Percentiles rank a stretch among this genome's conserved stretches.
Evolutionary conservation across 2,329 filamentous ascomycete species (phyloP).

Genomic region (Penicillium sp.): DNA sequence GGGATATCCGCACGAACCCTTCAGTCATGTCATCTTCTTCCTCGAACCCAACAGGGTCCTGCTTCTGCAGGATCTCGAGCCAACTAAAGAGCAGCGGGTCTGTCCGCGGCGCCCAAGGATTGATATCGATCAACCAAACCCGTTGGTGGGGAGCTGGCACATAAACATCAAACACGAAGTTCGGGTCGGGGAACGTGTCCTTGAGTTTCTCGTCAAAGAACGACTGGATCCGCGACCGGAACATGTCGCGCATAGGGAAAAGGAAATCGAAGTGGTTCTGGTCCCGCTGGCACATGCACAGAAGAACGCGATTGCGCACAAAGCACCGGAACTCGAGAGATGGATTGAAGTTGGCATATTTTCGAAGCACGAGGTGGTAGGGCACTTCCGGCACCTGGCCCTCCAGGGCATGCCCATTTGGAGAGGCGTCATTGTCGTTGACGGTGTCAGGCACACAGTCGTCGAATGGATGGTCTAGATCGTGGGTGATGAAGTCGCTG

Average conservation of each 20-base stretch:
- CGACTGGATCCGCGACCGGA: conserved; percentile 66
- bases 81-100: conserved; percentile 88
- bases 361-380: conserved; percentile 79
- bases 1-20: conserved; percentile 37
- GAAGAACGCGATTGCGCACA: conserved; percentile 73
- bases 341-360: conserved; percentile 84
- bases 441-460: conserved; percentile 54
- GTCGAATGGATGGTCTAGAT: conserved; percentile 89
- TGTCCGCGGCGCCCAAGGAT: conserved; percentile 87
- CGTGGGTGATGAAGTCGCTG: conserved; percentile 90
- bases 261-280: conserved; percentile 88
- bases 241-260: conserved; percentile 60
- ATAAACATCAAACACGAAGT: conserved; percentile 90
- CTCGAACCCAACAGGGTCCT: conserved; percentile 42
- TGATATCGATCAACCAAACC: conserved; percentile 88
- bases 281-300: conserved; percentile 85
- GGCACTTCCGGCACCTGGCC: conserved; percentile 51
- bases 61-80: conserved; percentile 75
- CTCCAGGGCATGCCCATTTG: conserved; percentile 12
- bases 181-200: conserved; percentile 75
- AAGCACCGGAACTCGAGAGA: conserved; percentile 95
- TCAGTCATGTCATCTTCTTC: conserved; percentile 36
- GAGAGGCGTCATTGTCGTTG: too few species aligned
- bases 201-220: conserved; percentile 75
- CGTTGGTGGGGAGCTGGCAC: conserved; percentile 71